Conservation (phyloP, 257 asterid genomes). For the Lantana camara region DNA sequence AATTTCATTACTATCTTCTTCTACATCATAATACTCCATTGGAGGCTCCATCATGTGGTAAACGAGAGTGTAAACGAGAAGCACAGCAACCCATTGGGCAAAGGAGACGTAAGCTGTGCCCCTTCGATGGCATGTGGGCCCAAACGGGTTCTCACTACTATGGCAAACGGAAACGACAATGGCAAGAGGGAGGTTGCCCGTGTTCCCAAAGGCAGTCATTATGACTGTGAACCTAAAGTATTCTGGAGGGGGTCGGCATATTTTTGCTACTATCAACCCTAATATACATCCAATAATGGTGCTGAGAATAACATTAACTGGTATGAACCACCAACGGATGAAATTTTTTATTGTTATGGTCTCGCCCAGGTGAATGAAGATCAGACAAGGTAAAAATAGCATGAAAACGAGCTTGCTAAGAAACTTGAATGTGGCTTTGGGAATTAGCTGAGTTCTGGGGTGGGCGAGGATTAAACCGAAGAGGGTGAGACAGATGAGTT, state of each 20-base stretch:
- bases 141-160: slow-evolving; percentile 64
- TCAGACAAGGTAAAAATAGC: slow-evolving; percentile 80
- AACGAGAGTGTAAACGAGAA: slow-evolving; percentile 88
- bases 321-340: slow-evolving; percentile 85
- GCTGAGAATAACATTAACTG: slow-evolving; percentile 82
- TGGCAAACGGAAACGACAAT: slow-evolving; percentile 89
- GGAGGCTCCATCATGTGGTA: slow-evolving; percentile 99
- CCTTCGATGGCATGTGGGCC: slow-evolving; percentile 52
- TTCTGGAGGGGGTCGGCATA: slow-evolving; percentile 83
- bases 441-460: slow-evolving; percentile 76
- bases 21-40: slow-evolving; percentile 52
- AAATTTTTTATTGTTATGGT: slow-evolving; percentile 71
- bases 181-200: slow-evolving; percentile 89
- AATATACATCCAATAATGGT: slow-evolving; percentile 76
- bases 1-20: slow-evolving; percentile 58
- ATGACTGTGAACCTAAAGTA: slow-evolving; percentile 75
- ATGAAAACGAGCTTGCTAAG: slow-evolving; percentile 91
- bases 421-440: slow-evolving; percentile 86
- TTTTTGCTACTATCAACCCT: slow-evolving; percentile 67
- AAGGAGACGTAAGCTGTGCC: slow-evolving; percentile 92
- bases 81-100: slow-evolving; percentile 92
- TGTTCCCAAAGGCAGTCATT: slow-evolving; percentile 92
- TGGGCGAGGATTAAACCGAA: slow-evolving; percentile 78
- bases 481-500: slow-evolving; percentile 67
- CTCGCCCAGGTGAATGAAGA: slow-evolving; percentile 87